Evolutionary conservation across 306 rosid species (phyloP), one percentile per base, ranked within the genome.

Genomic region (Malus orientalis): DNA sequence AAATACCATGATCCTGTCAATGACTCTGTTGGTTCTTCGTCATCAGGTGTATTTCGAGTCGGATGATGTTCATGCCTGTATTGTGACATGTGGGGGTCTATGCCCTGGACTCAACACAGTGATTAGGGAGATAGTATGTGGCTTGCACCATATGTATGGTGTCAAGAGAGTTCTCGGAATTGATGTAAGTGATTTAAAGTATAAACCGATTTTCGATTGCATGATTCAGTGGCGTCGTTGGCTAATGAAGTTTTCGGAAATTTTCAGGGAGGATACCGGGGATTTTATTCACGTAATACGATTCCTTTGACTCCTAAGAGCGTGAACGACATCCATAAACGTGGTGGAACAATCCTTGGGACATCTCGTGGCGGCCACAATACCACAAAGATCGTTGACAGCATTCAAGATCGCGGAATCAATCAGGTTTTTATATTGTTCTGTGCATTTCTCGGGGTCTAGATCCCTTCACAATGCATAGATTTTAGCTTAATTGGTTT

Each of bases 51-150:
- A 88, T 53, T 95, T 95, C 53, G 85, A 92, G 30, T 29, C 97
- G 9, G 99, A 95, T 57, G 98, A 92, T 65, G 97, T 95, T 87
- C 85, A 78, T 67, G 99, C 96, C 59, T 96, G 96, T 71, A 95
- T 92, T 63, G 99, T 95, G 64, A 95, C 98, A 8, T 95, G 98
- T 42, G 99, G 99, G 45, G 99, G 99, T 81, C 96, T 95, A 15
- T 95, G 99, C 73, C 98, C 99, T 58, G 99, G 99, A 4, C 98
- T 95, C 86, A 95, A 95, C 90, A 95, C 98, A 1, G 98, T 95
- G 70, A 91, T 91, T n/a, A 91, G 99, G 75, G 99, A 95, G 73
- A 77, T 95, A 20, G 99, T 92, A 2, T 95, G 98, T 75, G 89
- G 97, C 57, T 80, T 95, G 78, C 67, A 92, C 85, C 84, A 95